Base-by-base conservation (phyloP, 148 eudicot genomes). In the Tetragonia tetragonoides region DNA sequence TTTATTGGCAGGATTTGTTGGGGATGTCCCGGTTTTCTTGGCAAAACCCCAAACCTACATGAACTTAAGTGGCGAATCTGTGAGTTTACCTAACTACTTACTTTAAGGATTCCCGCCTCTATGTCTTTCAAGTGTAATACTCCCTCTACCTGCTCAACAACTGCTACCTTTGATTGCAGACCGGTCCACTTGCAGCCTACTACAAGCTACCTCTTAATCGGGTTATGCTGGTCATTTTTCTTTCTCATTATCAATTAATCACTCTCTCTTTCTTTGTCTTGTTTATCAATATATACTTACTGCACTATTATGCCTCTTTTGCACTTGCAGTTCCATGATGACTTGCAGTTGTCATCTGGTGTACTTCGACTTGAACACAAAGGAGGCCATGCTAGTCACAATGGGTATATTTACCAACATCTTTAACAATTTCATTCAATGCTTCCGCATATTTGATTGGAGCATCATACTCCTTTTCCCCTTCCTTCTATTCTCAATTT, bases 31-130 rank as follows among this genome's bases (percentile, higher is more conserved):
- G 0, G 84, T 96, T 71, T 86, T 96, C 77, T 84, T 96, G 49
- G 99, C 97, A 40, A 92, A 92, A 83, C 97, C 97, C 59, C 93
- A 92, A 80, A 92, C 97, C 71, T 92, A 90, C 78, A 92, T 90
- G 93, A 93, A 95, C 78, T 83, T 93, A 72, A 89, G 95, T 16
- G 98, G 99, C 66, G 92, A 93, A 89, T 93, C 93, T 79, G 97
- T 93, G 74, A 87, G 95, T 86, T 16, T 12, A 5, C 51, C 15
- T 10, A 28, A 28, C 34, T 28, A 28, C 34, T 28, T 28, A 28
- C 34, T 28, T 28, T 28, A 28, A 28, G 34, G 34, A 28, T 28
- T 28, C 34, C 34, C 1, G 34, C 34, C 34, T 28, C 34, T 28
- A 28, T 57, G 14, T 10, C 56, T 51, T 51, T 51, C 14, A 10